Evolutionary conservation across 164 flowering plant genomes (phyloP), one percentile per base, ranked within the genome.

Genomic region (Chloranthus sessilifolius): DNA sequence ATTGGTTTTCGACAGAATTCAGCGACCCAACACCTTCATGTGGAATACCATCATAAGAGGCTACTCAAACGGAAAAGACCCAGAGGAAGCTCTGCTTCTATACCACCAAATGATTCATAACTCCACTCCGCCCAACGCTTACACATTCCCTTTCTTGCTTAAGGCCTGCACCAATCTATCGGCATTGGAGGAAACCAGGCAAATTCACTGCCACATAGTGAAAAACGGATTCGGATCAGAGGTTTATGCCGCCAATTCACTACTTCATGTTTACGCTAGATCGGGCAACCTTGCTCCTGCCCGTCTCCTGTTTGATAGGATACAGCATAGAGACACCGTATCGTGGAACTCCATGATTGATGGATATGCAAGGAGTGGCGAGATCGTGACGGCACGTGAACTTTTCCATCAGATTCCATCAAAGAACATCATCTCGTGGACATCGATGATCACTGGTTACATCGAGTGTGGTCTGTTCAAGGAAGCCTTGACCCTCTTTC

Each of bases 121-220:
- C 47, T 61, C 69, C 8, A 63, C 58, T 56, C 55, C 61, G 4
- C 75, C 41, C 31, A 70, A 76, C 58, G 52, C 43, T 24, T 68
- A 68, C 47, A 80, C 79, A 19, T 75, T 73, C 47, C 86, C 82
- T 5, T 75, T 73, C 54, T 35, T 77, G 53, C 76, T 77, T 55
- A 73, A 73, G 58, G 75, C 77, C 23, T 79, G 75, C 52, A 55
- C 72, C 6, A 19, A 20, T 30, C 26, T 61, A 1, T 50, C 69
- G 22, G 60, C 60, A 30, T 21, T 59, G 28, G 52, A 58, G 29
- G 64, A 61, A 52, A 61, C 71, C 29, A 42, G 31, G 28, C 79
- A 79, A 67, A 61, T 79, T 45, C 84, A 79, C 57, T 67, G 69
- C 19, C 75, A 61, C 0, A 31, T 76, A 39, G 42, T 65, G 12